Conservation (phyloP, 2,329 filamentous ascomycete genomes). For the Sporothrix globosa region DNA sequence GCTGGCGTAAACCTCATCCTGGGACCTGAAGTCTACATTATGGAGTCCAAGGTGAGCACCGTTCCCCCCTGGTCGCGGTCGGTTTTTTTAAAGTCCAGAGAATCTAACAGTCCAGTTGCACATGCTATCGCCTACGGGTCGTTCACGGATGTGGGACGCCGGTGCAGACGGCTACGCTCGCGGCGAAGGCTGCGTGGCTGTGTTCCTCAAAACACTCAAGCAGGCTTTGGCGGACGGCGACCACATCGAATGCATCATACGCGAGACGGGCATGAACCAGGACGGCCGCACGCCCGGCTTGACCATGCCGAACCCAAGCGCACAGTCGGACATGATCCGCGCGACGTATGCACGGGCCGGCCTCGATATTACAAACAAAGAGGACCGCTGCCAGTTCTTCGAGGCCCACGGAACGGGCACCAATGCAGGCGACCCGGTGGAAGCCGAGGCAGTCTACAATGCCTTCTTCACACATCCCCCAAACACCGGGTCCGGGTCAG, state of each 20-base stretch:
- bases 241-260: constrained; percentile 51
- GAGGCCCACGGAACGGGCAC: constrained; percentile 51
- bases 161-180: constrained; percentile 60
- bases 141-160: constrained; percentile 54
- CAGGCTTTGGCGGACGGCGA: constrained; percentile 56
- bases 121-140: constrained; percentile 51
- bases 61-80: too few species aligned
- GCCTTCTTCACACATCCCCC: constrained; percentile 45
- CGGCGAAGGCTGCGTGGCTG: constrained; percentile 57
- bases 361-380: constrained; percentile 42
- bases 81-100: not conserved
- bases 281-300: constrained; percentile 59
- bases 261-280: constrained; percentile 53
- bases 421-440: constrained; percentile 42
- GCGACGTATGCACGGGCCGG: constrained; percentile 51
- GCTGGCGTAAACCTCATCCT: constrained; percentile 43
- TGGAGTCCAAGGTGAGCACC: constrained; percentile 29
- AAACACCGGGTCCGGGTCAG: not conserved
- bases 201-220: constrained; percentile 57
- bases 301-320: constrained; percentile 55
- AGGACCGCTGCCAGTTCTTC: constrained; percentile 52
- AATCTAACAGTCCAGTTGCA: constrained; percentile 39
- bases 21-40: constrained; percentile 39
- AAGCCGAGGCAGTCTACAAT: constrained; percentile 50
- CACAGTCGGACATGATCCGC: constrained; percentile 52